Base-by-base conservation (phyloP, 2,329 filamentous ascomycete genomes). In the Coniella lustricola region DNA sequence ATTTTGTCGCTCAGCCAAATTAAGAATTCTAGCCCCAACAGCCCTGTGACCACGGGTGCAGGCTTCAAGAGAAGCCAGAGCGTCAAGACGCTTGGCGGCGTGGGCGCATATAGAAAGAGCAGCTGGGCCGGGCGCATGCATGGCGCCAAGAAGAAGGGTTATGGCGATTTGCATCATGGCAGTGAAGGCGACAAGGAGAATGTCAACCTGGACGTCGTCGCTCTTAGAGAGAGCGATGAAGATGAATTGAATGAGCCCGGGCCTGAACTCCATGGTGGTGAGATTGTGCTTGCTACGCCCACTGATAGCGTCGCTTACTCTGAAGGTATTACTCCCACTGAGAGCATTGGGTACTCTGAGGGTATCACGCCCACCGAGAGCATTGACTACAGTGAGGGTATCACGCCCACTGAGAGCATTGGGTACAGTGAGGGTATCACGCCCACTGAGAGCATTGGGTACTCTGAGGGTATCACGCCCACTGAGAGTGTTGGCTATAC, bases 1-100 rank as follows among this genome's bases (percentile, higher is more conserved):
- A 96, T 97, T 59, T 78, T 94, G 51, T 95, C 89, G 44, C 79
- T 97, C 32, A 94, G 85, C 63, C 88, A 96, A 67, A 94, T 97
- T 57, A 83, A 84, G 62, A 91, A 93, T 60, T 20, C 48, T 17
- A 47, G 50, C 32, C 45, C 47, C 22, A 53, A 45, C 17, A 44
- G 42, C 25, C 25, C 43, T 13, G 36, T 34, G 10, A 73, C 79
- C 31, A 72, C 81, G 5, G 69, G 68, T 7, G 76, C 79, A 17
- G 81, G 79, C 40, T 73, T 95, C 55, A 85, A 84, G 68, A 77
- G 87, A 52, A 90, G 85, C 63, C 85, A 90, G 62, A 90, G 85
- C 50, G 85, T 89, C 56, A 83, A 86, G 58, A 80, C 79, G 18
- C 74, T 81, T 22, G 70, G 67, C 4, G 67, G 65, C 10, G 61